phyloP scores from a whole-genome alignment of 139 green algal species.

The Chlorella sp. region DNA sequence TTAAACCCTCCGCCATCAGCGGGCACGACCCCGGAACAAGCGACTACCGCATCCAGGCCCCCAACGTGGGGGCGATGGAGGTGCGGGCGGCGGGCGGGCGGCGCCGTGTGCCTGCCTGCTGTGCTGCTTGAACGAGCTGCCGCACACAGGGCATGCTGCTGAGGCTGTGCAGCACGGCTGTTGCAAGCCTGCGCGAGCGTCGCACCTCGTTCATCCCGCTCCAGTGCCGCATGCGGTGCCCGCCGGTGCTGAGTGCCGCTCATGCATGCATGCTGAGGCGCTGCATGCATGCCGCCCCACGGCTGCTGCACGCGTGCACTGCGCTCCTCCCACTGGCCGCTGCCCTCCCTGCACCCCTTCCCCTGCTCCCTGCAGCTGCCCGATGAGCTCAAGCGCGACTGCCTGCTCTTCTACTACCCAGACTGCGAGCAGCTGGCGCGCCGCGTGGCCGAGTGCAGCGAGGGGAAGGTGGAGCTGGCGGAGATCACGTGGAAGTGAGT shows the following conservation, averaged over 20 bases:
- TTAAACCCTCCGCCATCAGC: conserved; percentile 15
- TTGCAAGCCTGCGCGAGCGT: too few relatives aligned
- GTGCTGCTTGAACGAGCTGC: too few relatives aligned
- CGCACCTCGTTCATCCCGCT: too few relatives aligned
- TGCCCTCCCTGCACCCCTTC: background rate
- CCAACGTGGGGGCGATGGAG: conserved; percentile 56
- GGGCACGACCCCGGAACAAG: background rate
- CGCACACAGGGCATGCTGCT: too few relatives aligned
- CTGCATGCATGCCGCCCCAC: background rate
- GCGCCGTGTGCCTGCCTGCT: too few relatives aligned
- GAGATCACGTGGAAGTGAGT: conserved; percentile 88
- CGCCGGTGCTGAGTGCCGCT: too few relatives aligned
- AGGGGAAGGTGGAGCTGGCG: conserved; percentile 77
- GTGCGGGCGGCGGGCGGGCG: background rate
- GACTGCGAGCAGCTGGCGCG: conserved; percentile 83
- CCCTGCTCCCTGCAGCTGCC: conserved; percentile 34
- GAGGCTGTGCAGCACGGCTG: too few relatives aligned
- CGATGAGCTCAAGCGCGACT: conserved; percentile 76
- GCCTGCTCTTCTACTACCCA: conserved; percentile 92
- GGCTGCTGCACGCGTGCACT: too few relatives aligned
- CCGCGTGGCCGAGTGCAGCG: conserved; percentile 73
- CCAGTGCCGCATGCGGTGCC: too few relatives aligned
- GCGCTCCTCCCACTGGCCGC: too few relatives aligned
- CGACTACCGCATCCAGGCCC: conserved; percentile 66
- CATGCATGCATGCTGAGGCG: too few relatives aligned